Percentiles rank a stretch among this genome's conserved stretches.
Evolutionary conservation across 2,329 filamentous ascomycete species (phyloP).

Genomic region (Xylariales sp.): DNA sequence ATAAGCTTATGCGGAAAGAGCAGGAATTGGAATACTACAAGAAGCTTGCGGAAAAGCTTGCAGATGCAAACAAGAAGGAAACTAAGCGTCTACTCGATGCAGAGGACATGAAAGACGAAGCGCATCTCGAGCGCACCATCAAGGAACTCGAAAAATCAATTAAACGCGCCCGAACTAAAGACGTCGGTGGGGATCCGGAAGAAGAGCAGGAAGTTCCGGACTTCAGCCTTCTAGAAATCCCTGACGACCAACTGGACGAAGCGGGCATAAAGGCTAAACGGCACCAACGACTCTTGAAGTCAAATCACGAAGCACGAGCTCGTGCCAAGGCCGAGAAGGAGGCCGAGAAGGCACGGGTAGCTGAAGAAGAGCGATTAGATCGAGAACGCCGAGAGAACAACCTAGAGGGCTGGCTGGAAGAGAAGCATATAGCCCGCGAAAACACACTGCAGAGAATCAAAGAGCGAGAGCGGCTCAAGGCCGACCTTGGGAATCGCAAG

Average conservation of each 20-base stretch:
- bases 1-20: constrained; percentile 95
- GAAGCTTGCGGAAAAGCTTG: constrained; percentile 78
- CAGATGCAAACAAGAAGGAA: constrained; percentile 89
- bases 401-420: constrained; percentile 86
- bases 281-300: constrained; percentile 91
- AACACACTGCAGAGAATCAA: constrained; percentile 84
- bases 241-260: constrained; percentile 94
- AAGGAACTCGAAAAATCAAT: constrained; percentile 92
- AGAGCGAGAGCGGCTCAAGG: constrained; percentile 91
- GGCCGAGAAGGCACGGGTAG: constrained; percentile 84
- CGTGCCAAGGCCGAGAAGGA: constrained; percentile 98
- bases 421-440: constrained; percentile 79
- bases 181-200: constrained; percentile 84
- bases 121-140: constrained; percentile 83
- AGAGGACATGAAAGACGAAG: constrained; percentile 92
- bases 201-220: constrained; percentile 85
- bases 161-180: constrained; percentile 90
- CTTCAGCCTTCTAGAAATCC: constrained; percentile 87
- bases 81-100: constrained; percentile 85
- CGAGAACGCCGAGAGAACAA: constrained; percentile 85
- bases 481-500: constrained; percentile 95
- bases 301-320: constrained; percentile 90
- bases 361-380: constrained; percentile 86
- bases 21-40: constrained; percentile 95
- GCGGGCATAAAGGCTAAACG: constrained; percentile 91